Evolutionary conservation across 768 basidiomycete genomes (phyloP).

Genomic region (Lyophyllum semitale): DNA sequence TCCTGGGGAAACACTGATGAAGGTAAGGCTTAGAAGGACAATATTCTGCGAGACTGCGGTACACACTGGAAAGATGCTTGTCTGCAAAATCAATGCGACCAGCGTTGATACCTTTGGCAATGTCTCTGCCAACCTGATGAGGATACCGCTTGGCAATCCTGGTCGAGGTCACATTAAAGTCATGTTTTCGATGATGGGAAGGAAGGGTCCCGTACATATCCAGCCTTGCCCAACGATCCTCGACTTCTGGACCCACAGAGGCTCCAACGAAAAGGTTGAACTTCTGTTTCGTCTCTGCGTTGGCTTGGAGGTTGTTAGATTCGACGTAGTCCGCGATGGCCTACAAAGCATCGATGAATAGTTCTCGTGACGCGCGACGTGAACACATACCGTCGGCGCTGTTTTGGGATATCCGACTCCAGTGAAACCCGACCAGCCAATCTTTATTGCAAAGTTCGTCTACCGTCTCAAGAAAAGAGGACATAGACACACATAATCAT

Average conservation of each 20-base stretch:
- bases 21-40: neutral
- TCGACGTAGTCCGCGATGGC: slow-evolving; percentile 49
- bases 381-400: slow-evolving; percentile 39
- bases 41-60: neutral
- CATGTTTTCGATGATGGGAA: neutral
- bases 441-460: slow-evolving; percentile 26
- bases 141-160: slow-evolving; percentile 48
- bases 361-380: neutral
- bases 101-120: slow-evolving; percentile 49
- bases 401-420: slow-evolving; percentile 52
- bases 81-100: slow-evolving; percentile 49
- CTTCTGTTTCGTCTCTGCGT: slow-evolving; percentile 42
- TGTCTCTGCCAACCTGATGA: slow-evolving; percentile 51
- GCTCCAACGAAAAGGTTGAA: slow-evolving; percentile 53
- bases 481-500: slow-evolving; percentile 43
- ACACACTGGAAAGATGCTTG: slow-evolving; percentile 50
- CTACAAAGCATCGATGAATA: slow-evolving; percentile 18
- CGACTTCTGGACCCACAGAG: slow-evolving; percentile 48
- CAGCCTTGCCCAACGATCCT: slow-evolving; percentile 47
- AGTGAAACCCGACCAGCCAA: slow-evolving; percentile 54
- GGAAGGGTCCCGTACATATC: slow-evolving; percentile 39
- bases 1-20: slow-evolving; percentile 50
- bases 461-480: neutral
- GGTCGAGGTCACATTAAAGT: neutral
- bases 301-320: slow-evolving; percentile 42